Evolutionary conservation across 2,329 filamentous ascomycete species (phyloP).

Genomic region (Cadophora luteo-olivacea): DNA sequence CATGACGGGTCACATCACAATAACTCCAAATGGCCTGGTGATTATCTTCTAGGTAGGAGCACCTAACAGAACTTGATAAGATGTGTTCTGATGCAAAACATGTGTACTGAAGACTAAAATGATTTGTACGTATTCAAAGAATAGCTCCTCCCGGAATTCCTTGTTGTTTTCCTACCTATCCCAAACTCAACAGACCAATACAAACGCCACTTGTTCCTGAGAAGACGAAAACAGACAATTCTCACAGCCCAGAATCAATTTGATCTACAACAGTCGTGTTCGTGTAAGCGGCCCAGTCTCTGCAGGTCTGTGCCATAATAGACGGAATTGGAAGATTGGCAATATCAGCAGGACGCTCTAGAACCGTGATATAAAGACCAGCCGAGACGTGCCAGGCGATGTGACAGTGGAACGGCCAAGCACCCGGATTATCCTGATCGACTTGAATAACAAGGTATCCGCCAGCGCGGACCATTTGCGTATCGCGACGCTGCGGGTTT

Average conservation of each 20-base stretch:
- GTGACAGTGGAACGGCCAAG: slow-evolving; percentile 60
- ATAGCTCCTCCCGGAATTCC: neutral
- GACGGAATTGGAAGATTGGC: slow-evolving; percentile 52
- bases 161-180: neutral
- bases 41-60: too few species aligned
- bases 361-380: slow-evolving; percentile 49
- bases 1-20: too few species aligned
- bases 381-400: slow-evolving; percentile 58
- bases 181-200: neutral
- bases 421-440: slow-evolving; percentile 56
- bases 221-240: neutral
- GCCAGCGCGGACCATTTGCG: slow-evolving; percentile 52
- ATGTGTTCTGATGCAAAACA: neutral
- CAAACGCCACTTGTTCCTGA: neutral
- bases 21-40: too few species aligned
- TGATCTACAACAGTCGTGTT: slow-evolving; percentile 53
- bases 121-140: neutral
- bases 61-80: too few species aligned
- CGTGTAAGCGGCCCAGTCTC: slow-evolving; percentile 59
- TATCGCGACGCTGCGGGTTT: slow-evolving; percentile 60
- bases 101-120: neutral
- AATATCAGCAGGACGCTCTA: slow-evolving; percentile 51
- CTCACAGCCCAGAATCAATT: slow-evolving; percentile 56
- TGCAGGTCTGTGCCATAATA: slow-evolving; percentile 57
- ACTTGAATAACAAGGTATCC: slow-evolving; percentile 54